Conservation (phyloP, 2,329 filamentous ascomycete genomes). For the Arthrobotrys sphaeroides region DNA sequence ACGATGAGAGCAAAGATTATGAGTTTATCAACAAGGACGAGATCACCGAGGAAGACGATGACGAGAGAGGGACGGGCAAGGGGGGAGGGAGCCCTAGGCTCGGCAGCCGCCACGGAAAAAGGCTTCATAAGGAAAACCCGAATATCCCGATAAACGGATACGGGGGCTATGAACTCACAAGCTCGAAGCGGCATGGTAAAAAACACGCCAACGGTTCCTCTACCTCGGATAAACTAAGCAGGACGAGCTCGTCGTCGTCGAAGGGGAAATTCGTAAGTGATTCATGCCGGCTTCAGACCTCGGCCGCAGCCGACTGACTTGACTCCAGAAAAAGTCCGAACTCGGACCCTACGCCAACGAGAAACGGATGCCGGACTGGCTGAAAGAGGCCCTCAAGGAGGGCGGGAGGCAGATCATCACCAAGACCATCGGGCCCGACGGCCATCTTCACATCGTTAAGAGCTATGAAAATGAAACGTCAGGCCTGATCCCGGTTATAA, state of each 20-base stretch:
- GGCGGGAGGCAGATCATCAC: conserved; percentile 66
- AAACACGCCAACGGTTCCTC: background rate
- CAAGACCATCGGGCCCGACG: conserved; percentile 23
- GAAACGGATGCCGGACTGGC: conserved; percentile 76
- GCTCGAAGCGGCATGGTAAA: background rate
- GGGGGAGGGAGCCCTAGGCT: background rate
- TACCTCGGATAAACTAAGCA: background rate
- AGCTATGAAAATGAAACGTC: conserved; percentile 64
- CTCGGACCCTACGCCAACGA: conserved; percentile 78
- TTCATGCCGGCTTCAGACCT: background rate
- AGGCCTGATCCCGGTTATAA: conserved; percentile 71
- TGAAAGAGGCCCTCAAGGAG: conserved; percentile 70
- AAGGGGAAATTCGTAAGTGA: conserved; percentile 40
- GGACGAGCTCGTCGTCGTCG: background rate
- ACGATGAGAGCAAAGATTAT: conserved; percentile 40
- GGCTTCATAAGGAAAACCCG: conserved; percentile 33
- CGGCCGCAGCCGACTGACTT: background rate
- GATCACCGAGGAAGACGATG: conserved; percentile 28
- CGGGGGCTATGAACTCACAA: conserved; percentile 25
- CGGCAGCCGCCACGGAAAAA: conserved; percentile 20
- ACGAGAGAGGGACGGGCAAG: background rate
- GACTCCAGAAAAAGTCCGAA: conserved; percentile 66
- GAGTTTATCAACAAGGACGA: conserved; percentile 35
- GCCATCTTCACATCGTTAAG: conserved; percentile 59
- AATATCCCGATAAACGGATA: background rate